A percentile compares a stretch with the other conserved stretches of the same genome.
phyloP scores from a whole-genome alignment of 2,329 filamentous ascomycete species.

The Thelonectria rubi region DNA sequence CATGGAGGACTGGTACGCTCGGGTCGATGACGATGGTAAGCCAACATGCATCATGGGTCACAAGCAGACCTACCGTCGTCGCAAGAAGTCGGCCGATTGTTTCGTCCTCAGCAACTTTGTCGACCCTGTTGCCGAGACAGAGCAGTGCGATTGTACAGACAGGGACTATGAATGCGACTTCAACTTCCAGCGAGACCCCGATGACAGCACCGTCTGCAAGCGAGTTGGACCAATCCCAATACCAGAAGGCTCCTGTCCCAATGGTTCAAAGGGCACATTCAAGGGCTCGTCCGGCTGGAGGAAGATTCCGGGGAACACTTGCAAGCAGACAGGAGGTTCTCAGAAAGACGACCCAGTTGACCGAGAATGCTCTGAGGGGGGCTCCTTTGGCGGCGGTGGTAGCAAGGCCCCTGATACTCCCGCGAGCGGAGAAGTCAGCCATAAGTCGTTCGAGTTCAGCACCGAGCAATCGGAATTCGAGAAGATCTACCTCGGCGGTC shows the following conservation, averaged over 20 bases:
- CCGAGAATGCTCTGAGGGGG: constrained; percentile 75
- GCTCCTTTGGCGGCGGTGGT: constrained; percentile 42
- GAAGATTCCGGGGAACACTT: constrained; percentile 85
- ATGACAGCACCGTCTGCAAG: constrained; percentile 75
- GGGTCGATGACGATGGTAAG: constrained; percentile 80
- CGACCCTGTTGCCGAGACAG: constrained; percentile 74
- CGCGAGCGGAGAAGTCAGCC: constrained; percentile 72
- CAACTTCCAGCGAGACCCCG: constrained; percentile 77
- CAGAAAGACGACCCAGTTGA: constrained; percentile 79
- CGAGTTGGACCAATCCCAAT: constrained; percentile 68
- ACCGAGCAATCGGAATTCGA: constrained; percentile 61
- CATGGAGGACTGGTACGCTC: constrained; percentile 89
- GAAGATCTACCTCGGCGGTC: constrained; percentile 80
- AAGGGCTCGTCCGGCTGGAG: constrained; percentile 90
- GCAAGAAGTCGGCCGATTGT: constrained; percentile 89
- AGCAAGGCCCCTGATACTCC: constrained; percentile 57
- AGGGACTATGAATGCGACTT: constrained; percentile 96
- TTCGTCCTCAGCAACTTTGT: constrained; percentile 89
- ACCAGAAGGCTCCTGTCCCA: constrained; percentile 78
- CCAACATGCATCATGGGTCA: constrained; percentile 95
- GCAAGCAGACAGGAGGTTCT: constrained; percentile 66
- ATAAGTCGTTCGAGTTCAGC: constrained; percentile 69
- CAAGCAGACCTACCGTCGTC: constrained; percentile 84
- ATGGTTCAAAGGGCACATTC: constrained; percentile 73
- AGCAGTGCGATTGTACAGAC: constrained; percentile 82